Conservation (phyloP, 1,139 yeast species). For the Debaryomycetaceae sp. region DNA sequence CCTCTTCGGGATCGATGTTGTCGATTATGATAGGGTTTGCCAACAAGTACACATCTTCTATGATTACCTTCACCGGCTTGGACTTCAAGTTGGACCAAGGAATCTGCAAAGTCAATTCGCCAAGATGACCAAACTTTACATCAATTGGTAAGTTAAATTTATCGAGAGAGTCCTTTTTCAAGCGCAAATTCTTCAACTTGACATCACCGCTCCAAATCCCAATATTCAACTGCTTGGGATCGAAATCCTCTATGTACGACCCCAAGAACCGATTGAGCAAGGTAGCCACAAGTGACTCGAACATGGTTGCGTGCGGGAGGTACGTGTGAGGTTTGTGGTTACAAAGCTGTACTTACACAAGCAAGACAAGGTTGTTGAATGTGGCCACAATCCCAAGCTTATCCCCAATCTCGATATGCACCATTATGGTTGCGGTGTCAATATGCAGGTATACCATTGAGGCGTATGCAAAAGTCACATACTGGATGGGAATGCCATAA, state of each 20-base stretch:
- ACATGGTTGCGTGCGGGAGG: conserved; percentile 31
- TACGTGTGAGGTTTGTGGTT: too few relatives aligned
- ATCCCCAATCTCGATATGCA: too few relatives aligned
- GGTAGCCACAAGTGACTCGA: conserved; percentile 55
- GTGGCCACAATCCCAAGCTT: too few relatives aligned
- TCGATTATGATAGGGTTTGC: conserved; percentile 65
- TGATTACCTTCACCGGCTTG: conserved; percentile 86
- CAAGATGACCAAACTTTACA: conserved; percentile 88
- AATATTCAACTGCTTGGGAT: conserved; percentile 87
- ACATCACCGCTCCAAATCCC: conserved; percentile 99
- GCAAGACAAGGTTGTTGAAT: too few relatives aligned
- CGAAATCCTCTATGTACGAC: conserved; percentile 87
- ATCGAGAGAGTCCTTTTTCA: conserved; percentile 83
- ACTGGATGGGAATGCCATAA: too few relatives aligned
- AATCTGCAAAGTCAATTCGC: conserved; percentile 82
- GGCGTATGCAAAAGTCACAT: too few relatives aligned
- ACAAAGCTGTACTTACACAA: too few relatives aligned
- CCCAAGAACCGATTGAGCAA: conserved; percentile 54
- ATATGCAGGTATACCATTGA: too few relatives aligned
- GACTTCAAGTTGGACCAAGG: conserved; percentile 96
- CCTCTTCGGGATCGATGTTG: conserved; percentile 62
- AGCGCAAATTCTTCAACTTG: conserved; percentile 66
- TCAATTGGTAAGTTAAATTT: conserved; percentile 80
- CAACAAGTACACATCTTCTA: conserved; percentile 81
- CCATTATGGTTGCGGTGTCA: too few relatives aligned